These are phyloP conservation scores for Apiospora rasikravindrae DNA, from an alignment of 2,329 filamentous ascomycete genomes.

Conservation along the genomic window DNA sequence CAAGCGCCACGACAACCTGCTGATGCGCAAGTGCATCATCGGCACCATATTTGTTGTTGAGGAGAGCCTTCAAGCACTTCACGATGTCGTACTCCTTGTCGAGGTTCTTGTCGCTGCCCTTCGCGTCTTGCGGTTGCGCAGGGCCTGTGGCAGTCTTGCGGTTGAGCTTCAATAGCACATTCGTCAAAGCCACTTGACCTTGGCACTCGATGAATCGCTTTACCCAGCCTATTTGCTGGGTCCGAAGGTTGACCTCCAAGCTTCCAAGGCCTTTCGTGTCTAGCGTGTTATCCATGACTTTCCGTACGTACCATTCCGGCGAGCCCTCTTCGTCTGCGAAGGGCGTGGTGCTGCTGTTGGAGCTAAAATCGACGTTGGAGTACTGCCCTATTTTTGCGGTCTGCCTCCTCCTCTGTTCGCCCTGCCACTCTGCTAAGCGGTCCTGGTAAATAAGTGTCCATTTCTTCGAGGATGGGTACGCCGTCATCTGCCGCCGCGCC, in stretches of 20 bases:
- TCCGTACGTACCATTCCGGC: constrained; percentile 97
- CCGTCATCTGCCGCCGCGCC: constrained; percentile 92
- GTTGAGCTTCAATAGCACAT: constrained; percentile 92
- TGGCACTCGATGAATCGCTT: constrained; percentile 96
- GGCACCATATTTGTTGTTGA: constrained; percentile 99
- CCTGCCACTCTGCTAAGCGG: constrained; percentile 89
- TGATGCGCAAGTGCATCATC: constrained; percentile 92
- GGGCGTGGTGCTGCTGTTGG: constrained; percentile 49
- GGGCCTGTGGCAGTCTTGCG: constrained; percentile 80
- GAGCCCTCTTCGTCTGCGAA: constrained; percentile 93
- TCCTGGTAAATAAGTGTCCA: constrained; percentile 98
- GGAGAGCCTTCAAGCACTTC: constrained; percentile 94
- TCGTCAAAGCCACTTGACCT: constrained; percentile 94
- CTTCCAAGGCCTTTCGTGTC: constrained; percentile 90
- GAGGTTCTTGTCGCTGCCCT: constrained; percentile 74
- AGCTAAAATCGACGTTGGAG: constrained; percentile 66
- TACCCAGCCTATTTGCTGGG: constrained; percentile 97
- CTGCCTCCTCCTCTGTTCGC: constrained; percentile 86
- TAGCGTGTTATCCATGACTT: constrained; percentile 94
- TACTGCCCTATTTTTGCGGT: constrained; percentile 76
- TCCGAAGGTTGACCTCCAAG: constrained; percentile 91
- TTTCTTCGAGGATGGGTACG: constrained; percentile 92
- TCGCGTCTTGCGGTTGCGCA: constrained; percentile 62
- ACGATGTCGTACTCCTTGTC: constrained; percentile 96
- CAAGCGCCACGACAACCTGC: constrained; percentile 86